Percentiles rank a stretch among this genome's conserved stretches.
Conservation (phyloP, 352 stramenopile species). For the Thalassiosira gravida region DNA sequence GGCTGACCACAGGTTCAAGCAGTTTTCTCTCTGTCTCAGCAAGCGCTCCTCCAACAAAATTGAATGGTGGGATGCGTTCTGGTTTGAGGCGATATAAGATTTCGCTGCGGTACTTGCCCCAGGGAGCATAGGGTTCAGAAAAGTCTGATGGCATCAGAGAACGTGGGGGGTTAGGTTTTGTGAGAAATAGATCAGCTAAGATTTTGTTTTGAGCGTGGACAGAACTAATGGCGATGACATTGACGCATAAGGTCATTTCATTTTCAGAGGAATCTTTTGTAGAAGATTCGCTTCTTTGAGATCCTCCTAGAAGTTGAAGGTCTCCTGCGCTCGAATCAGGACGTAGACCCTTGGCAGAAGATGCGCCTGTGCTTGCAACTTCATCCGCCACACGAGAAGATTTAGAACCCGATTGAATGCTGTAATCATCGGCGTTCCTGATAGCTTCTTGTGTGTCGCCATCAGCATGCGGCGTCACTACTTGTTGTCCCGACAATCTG, state of each 20-base stretch:
- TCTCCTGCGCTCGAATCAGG: conserved; percentile 16
- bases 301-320: conserved; percentile 1
- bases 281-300: conserved; percentile 19
- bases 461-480: background rate
- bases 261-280: conserved; percentile 17
- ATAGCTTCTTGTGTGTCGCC: conserved; percentile 35
- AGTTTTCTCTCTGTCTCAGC: conserved; percentile 67
- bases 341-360: conserved; percentile 12
- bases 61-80: conserved; percentile 46
- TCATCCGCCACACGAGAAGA: background rate
- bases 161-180: conserved; percentile 64
- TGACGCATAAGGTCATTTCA: conserved; percentile 39
- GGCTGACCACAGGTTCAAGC: conserved; percentile 63
- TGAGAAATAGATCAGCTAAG: conserved; percentile 75
- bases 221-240: conserved; percentile 64
- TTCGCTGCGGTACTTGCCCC: conserved; percentile 61
- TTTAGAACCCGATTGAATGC: conserved; percentile 3
- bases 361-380: conserved; percentile 10
- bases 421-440: conserved; percentile 23
- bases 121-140: conserved; percentile 54
- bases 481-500: conserved; percentile 13
- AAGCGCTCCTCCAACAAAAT: conserved; percentile 38
- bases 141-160: conserved; percentile 52
- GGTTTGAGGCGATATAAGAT: conserved; percentile 64
- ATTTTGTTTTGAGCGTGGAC: conserved; percentile 83